Conservation (phyloP, 2,329 filamentous ascomycete genomes). For the Penicillium griseofulvum region DNA sequence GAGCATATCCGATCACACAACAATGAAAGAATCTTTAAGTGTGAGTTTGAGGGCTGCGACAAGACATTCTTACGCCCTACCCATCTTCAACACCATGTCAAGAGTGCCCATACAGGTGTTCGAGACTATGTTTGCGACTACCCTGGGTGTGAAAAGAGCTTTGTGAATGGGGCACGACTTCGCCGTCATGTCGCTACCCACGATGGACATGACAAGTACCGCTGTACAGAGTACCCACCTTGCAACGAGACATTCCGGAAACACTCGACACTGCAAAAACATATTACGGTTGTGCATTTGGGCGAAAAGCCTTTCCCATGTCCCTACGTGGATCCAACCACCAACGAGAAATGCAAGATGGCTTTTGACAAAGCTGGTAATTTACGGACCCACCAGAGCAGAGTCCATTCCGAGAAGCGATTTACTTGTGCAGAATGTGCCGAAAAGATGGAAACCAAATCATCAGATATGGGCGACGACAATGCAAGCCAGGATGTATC, state of each 20-base stretch:
- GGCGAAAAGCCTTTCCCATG: constrained; percentile 71
- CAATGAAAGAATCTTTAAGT: constrained; percentile 77
- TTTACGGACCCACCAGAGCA: constrained; percentile 68
- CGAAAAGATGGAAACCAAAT: constrained; percentile 39
- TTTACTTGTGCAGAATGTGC: constrained; percentile 78
- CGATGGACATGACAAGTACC: constrained; percentile 70
- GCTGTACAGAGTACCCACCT: constrained; percentile 66
- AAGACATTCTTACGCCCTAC: constrained; percentile 86
- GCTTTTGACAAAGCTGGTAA: constrained; percentile 72
- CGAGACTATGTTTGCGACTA: constrained; percentile 70
- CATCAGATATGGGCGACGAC: constrained; percentile 30
- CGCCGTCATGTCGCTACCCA: constrained; percentile 77
- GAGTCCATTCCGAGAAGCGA: constrained; percentile 66
- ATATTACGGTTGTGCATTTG: constrained; percentile 74
- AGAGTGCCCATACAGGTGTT: constrained; percentile 72
- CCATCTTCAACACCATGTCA: constrained; percentile 81
- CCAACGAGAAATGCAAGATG: constrained; percentile 58
- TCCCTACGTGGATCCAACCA: constrained; percentile 53
- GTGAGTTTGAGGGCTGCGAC: constrained; percentile 66
- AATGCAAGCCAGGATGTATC: constrained; percentile 44
- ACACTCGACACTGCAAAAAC: constrained; percentile 78
- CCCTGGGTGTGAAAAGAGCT: constrained; percentile 72
- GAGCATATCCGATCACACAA: constrained; percentile 82
- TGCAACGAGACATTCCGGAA: constrained; percentile 83
- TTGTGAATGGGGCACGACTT: constrained; percentile 75